Evolutionary conservation across 257 asterid genomes (phyloP), one percentile per base, ranked within the genome.

Genomic region (Primulina tabacum): DNA sequence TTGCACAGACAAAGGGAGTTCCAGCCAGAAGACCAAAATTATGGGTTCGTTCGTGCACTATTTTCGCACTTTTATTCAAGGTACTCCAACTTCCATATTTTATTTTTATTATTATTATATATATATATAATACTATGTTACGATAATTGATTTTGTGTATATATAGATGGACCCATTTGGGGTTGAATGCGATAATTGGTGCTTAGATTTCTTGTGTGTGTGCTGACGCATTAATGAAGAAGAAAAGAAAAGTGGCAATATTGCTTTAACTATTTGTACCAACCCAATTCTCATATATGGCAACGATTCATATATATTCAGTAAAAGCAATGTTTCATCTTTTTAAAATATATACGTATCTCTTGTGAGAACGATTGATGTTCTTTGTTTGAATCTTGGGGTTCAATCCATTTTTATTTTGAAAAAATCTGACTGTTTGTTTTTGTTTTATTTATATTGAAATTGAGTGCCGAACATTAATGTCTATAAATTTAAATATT

Each of bases 311-410:
- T 33, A 14, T 33, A 62, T 14, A 20, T 38, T 65, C 64, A 32
- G 72, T 16, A 55, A 75, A 37, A 56, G 60, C 52, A 53, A 58
- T 12, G 60, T 56, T 37, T 61, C 47, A 73, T 29, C 8, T 73
- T 28, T 72, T 74, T 57, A 70, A 38, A 38, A 38, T 38, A 32
- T 32, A 3, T 2, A 11, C 53, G 12, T 57, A 82, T 81, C 78
- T 67, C 75, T 18, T 28, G 37, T 58, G 82, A 79, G 78, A 81
- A 79, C 5, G 84, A 86, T 65, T 77, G 87, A 71, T 81, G 73
- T 75, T 34, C 38, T 34, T 34, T 5, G 34, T 32, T 3, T 30
- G 2, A 30, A 30, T 30, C 33, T 32, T 32, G 34, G 34, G 38
- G 10, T 34, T 34, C 35, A 33, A 33, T 33, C 6, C 1, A 7